A percentile compares a stretch with the other conserved stretches of the same genome.
These are phyloP conservation scores for Solanum boliviense DNA, from an alignment of 257 asterid genomes.

Conservation along the genomic window DNA sequence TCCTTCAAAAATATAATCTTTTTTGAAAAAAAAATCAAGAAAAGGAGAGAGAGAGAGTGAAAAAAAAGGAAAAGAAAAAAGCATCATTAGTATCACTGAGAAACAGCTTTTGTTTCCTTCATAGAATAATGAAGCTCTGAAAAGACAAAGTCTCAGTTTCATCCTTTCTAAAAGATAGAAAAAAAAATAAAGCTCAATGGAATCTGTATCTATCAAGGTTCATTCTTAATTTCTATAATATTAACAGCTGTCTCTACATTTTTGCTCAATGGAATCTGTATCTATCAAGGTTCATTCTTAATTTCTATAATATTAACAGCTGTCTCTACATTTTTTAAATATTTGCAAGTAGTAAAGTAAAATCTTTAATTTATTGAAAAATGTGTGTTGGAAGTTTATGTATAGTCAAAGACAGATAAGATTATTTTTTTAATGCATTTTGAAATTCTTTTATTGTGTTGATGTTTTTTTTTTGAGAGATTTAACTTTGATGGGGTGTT, in stretches of 20 bases:
- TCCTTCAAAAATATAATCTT: background rate
- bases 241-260: conserved; percentile 26
- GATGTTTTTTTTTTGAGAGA: background rate
- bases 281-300: conserved; percentile 13
- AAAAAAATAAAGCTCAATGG: conserved; percentile 2
- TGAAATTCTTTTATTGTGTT: background rate
- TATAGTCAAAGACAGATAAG: conserved; percentile 1
- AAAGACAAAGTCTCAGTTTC: conserved; percentile 25
- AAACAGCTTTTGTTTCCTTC: conserved; percentile 3
- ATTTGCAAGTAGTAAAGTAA: background rate
- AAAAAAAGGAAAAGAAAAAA: background rate
- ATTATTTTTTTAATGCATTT: background rate
- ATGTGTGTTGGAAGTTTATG: background rate
- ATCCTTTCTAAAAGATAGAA: background rate
- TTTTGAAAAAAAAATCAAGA: background rate
- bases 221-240: conserved; percentile 3
- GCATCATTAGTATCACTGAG: background rate
- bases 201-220: conserved; percentile 22
- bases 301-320: conserved; percentile 11
- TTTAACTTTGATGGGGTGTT: background rate
- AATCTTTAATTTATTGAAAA: background rate
- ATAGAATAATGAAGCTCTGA: conserved; percentile 17
- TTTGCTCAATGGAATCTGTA: conserved; percentile 23
- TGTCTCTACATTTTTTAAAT: conserved; percentile 8
- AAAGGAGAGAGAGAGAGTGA: background rate